Base-by-base conservation (phyloP, 257 asterid genomes). In the Solanum paucissectum region DNA sequence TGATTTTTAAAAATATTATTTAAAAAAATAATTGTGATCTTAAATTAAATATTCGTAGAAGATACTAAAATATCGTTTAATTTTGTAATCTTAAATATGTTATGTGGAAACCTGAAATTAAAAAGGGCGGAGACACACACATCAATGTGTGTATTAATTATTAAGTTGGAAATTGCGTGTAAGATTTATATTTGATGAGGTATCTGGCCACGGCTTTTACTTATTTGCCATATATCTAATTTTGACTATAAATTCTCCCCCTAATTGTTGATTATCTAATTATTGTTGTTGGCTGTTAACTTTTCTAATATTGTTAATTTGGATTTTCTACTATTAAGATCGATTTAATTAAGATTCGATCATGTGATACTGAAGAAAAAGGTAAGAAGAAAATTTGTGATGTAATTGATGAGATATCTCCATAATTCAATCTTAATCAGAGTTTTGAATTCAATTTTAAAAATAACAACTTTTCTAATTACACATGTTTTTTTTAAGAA, bases 21-120 rank as follows among this genome's bases (percentile, higher is more conserved):
- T 44, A 2, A 2, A 16, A 14, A 49, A 49, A 52, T 16, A 46
- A 0, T 49, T 23, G 12, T 62, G 14, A 0, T n/a, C 3, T 9
- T 1, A 62, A 62, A 62, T 23, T 20, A 58, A 58, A 7, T 7
- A 58, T 21, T 2, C 1, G 0, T 52, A 52, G 10, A 18, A 52
- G 10, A 21, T 58, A 21, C 0, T 4, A 62, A 9, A 62, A 0
- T 62, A 62, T 62, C 0, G 0, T 23, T 62, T 62, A 1, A n/a
- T 23, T 23, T 62, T 62, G 1, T n/a, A n/a, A 10, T 4, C 0
- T 1, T 62, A 62, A 0, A 62, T 1, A 62, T n/a, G 0, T n/a
- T 1, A 23, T 0, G 7, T 10, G 16, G 0, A 62, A 62, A n/a
- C 0, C 1, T n/a, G 1, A n/a, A 62, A 62, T 10, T 62, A 23